phyloP scores from a whole-genome alignment of 345 rosid species.

The Syzygium jambos region DNA sequence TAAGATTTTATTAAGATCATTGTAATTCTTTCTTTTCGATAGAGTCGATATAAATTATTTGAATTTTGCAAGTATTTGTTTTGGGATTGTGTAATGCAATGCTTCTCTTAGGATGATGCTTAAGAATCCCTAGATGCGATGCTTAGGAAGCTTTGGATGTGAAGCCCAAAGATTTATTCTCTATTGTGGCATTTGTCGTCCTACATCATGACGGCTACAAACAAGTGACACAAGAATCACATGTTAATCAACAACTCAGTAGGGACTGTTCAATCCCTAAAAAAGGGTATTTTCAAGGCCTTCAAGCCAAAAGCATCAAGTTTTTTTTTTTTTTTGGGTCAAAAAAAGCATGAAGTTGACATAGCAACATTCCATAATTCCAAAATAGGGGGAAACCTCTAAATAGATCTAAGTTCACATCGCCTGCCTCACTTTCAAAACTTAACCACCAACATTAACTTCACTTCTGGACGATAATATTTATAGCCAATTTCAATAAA shows the following conservation, averaged over 20 bases:
- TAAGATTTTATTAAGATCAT: neutral
- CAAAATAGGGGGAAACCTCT: neutral
- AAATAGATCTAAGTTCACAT: neutral
- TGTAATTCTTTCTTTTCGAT: neutral
- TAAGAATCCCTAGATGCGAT: neutral
- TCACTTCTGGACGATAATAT: neutral
- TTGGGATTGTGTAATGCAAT: neutral
- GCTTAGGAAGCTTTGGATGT: neutral
- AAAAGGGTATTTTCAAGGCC: neutral
- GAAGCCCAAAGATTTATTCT: neutral
- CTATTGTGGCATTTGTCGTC: neutral
- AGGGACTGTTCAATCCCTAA: neutral
- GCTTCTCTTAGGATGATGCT: neutral
- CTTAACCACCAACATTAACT: neutral
- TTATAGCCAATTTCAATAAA: neutral
- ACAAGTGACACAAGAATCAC: neutral
- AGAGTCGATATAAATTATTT: neutral
- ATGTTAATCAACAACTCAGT: neutral
- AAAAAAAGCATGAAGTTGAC: neutral
- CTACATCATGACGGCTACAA: neutral
- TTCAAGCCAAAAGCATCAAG: neutral
- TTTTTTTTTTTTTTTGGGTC: neutral
- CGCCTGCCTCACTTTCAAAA: neutral
- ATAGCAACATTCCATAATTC: neutral
- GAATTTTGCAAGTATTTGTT: neutral